Evolutionary conservation across 805 yeast genomes (phyloP).

Genomic region (Lachancea dasiensis): DNA sequence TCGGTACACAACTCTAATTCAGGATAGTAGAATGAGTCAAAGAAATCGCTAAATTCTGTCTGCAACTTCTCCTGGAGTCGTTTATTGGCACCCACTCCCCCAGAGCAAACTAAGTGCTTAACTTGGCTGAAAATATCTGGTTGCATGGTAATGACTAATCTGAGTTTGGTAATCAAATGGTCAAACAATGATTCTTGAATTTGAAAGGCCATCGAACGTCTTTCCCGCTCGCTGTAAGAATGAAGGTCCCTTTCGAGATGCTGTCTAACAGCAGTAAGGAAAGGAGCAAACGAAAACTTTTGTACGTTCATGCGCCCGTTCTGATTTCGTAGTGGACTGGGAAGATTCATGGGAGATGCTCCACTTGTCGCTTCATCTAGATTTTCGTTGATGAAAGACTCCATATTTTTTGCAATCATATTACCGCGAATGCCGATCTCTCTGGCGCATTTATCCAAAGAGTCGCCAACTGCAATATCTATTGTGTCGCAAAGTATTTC

Average conservation of each 20-base stretch:
- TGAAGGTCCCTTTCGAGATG: constrained; percentile 14
- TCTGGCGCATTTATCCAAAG: constrained; percentile 88
- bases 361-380: constrained; percentile 5
- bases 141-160: constrained; percentile 39
- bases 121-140: constrained; percentile 37
- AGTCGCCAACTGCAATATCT: constrained; percentile 92
- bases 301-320: constrained; percentile 39
- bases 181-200: constrained; percentile 62
- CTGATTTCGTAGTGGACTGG: constrained; percentile 50
- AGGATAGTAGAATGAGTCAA: constrained; percentile 57
- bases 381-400: constrained; percentile 38
- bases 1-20: constrained; percentile 76
- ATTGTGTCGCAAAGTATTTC: constrained; percentile 65
- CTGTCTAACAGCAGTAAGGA: constrained; percentile 48
- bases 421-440: constrained; percentile 73
- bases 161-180: constrained; percentile 64
- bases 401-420: constrained; percentile 84
- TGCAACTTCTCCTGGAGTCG: constrained; percentile 46
- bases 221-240: constrained; percentile 18
- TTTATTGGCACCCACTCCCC: constrained; percentile 87
- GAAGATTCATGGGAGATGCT: constrained; percentile 25
- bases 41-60: constrained; percentile 31
- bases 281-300: constrained; percentile 76
- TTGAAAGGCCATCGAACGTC: constrained; percentile 47
- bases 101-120: constrained; percentile 69